These are phyloP conservation scores for Geotrichum bryndzae DNA, from an alignment of 1,139 yeast species.

Conservation along the genomic window DNA sequence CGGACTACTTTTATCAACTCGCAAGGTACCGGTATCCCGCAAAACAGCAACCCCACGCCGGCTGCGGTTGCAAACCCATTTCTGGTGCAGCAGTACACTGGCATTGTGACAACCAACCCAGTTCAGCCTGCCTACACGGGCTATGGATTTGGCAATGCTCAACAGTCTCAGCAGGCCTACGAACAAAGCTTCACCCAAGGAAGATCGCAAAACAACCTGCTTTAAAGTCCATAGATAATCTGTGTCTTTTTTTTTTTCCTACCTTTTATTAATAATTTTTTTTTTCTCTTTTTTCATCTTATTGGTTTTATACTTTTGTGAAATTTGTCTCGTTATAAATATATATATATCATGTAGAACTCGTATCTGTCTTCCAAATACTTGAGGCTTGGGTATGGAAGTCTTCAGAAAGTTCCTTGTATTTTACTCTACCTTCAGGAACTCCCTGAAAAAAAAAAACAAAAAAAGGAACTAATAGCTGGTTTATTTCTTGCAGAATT, in stretches of 20 bases:
- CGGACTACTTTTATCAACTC: constrained; percentile 77
- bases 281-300: not conserved
- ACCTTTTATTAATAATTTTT: not conserved
- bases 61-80: constrained; percentile 47
- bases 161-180: constrained; percentile 21
- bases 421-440: not conserved
- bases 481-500: not conserved
- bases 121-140: constrained; percentile 75
- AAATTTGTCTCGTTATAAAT: not conserved
- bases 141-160: constrained; percentile 78
- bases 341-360: not conserved
- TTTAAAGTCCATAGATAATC: not conserved
- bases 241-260: not conserved
- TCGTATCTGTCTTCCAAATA: not conserved
- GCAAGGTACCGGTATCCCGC: constrained; percentile 23
- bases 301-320: not conserved
- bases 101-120: constrained; percentile 54
- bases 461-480: not conserved
- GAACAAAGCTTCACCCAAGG: not conserved
- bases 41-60: constrained; percentile 29
- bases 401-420: not conserved
- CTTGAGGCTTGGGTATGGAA: not conserved
- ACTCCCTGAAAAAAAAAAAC: not conserved
- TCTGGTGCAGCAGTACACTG: constrained; percentile 66
- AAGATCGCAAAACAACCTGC: not conserved